A percentile compares a stretch with the other conserved stretches of the same genome.
phyloP scores from a whole-genome alignment of 1,284 basidiomycete genomes.

The Fomitopsis schrenkii region DNA sequence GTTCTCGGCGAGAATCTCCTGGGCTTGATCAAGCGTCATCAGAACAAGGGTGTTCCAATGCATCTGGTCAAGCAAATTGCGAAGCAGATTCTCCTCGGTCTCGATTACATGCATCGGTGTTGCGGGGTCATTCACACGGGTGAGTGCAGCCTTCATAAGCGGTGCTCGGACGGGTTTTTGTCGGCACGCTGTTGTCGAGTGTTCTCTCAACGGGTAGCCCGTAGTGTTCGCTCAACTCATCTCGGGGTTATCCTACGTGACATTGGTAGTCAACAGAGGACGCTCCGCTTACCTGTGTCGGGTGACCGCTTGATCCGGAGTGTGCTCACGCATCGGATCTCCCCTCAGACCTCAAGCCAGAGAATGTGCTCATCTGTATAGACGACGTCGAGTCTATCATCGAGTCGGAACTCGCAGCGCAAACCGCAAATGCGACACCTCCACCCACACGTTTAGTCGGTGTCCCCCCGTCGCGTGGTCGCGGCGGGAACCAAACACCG shows the following conservation, averaged over 20 bases:
- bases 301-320: neutral
- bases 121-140: conserved; percentile 94
- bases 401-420: conserved; percentile 73
- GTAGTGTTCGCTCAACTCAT: neutral
- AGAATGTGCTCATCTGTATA: conserved; percentile 97
- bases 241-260: neutral
- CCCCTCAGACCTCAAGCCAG: conserved; percentile 85
- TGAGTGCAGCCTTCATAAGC: conserved; percentile 26
- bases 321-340: neutral
- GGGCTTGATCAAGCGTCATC: conserved; percentile 95
- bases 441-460: conserved; percentile 84
- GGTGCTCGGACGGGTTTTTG: conserved; percentile 9
- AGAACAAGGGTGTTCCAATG: conserved; percentile 93
- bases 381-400: conserved; percentile 97
- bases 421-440: conserved; percentile 39
- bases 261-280: neutral
- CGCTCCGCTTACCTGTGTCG: neutral
- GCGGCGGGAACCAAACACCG: conserved; percentile 97
- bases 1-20: conserved; percentile 98
- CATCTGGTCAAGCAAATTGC: conserved; percentile 95
- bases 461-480: conserved; percentile 91
- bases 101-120: conserved; percentile 97
- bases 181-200: neutral
- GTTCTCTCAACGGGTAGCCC: neutral
- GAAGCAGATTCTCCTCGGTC: conserved; percentile 91